Percentiles rank a stretch among this genome's conserved stretches.
These are phyloP conservation scores for Periconia sp. DNA, from an alignment of 2,329 filamentous ascomycete genomes.

Conservation along the genomic window DNA sequence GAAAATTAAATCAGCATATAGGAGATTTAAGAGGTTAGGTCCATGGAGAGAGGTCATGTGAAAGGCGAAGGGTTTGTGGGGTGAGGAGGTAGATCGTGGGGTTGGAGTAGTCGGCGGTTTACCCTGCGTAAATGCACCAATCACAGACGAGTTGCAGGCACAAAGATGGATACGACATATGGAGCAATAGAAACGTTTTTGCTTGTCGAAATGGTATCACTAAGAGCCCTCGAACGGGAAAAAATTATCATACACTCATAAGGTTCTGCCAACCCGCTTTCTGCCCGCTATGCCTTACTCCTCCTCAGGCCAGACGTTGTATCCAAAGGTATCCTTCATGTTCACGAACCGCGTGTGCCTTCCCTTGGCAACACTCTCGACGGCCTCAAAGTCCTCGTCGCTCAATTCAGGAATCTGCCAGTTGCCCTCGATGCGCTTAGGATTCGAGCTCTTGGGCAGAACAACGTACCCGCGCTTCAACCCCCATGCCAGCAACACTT, in stretches of 20 bases:
- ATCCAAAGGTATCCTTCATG: constrained; percentile 80
- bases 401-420: constrained; percentile 62
- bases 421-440: constrained; percentile 58
- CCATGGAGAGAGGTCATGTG: not conserved
- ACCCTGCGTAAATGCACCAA: not conserved
- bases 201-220: not conserved
- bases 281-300: constrained; percentile 11
- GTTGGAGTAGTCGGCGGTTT: not conserved
- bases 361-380: constrained; percentile 66
- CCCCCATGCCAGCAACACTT: constrained; percentile 82
- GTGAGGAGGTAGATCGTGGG: not conserved
- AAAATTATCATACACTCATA: not conserved
- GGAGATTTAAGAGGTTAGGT: too few relatives aligned
- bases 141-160: not conserved
- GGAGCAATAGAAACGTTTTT: not conserved
- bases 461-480: constrained; percentile 67
- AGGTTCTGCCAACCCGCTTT: not conserved
- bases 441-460: constrained; percentile 46
- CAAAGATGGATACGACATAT: not conserved
- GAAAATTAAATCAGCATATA: too few relatives aligned
- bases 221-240: not conserved
- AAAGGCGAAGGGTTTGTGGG: not conserved
- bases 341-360: constrained; percentile 74
- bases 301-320: constrained; percentile 60
- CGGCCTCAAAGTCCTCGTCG: constrained; percentile 57